A percentile compares a stretch with the other conserved stretches of the same genome.
Evolutionary conservation across 768 basidiomycete genomes (phyloP).

Genomic region (Russula compacta): DNA sequence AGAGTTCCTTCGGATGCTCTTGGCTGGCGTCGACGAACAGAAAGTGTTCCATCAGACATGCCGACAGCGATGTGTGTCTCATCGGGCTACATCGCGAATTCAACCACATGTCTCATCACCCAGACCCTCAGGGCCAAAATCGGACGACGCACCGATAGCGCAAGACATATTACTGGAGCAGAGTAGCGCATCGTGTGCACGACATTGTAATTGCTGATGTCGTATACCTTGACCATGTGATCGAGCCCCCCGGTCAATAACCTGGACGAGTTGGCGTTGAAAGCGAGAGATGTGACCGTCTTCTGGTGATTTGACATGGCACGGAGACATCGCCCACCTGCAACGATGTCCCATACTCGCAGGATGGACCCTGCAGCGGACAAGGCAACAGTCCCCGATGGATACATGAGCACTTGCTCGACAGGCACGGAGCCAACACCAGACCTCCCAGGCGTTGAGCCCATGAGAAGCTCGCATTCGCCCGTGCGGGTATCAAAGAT

Average conservation of each 20-base stretch:
- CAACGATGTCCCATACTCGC: conserved; percentile 90
- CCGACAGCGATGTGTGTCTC: conserved; percentile 94
- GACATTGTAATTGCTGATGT: conserved; percentile 87
- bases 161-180: conserved; percentile 81
- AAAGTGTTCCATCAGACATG: conserved; percentile 98
- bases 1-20: conserved; percentile 52
- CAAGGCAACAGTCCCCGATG: conserved; percentile 76
- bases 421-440: conserved; percentile 48
- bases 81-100: conserved; percentile 56
- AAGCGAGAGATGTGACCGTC: conserved; percentile 83
- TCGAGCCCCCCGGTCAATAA: conserved; percentile 88
- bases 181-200: conserved; percentile 99
- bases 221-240: conserved; percentile 98
- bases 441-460: conserved; percentile 26
- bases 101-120: neutral
- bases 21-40: conserved; percentile 80
- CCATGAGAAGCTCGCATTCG: conserved; percentile 78
- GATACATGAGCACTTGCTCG: conserved; percentile 89
- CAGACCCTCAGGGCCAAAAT: neutral
- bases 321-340: conserved; percentile 79
- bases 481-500: conserved; percentile 84
- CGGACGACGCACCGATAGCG: conserved; percentile 65
- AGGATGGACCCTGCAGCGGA: conserved; percentile 89
- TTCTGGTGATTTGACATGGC: conserved; percentile 98
- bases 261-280: conserved; percentile 65